Evolutionary conservation across 73 alveolate genomes (phyloP).

Genomic region (Tetrahymena elliotti): DNA sequence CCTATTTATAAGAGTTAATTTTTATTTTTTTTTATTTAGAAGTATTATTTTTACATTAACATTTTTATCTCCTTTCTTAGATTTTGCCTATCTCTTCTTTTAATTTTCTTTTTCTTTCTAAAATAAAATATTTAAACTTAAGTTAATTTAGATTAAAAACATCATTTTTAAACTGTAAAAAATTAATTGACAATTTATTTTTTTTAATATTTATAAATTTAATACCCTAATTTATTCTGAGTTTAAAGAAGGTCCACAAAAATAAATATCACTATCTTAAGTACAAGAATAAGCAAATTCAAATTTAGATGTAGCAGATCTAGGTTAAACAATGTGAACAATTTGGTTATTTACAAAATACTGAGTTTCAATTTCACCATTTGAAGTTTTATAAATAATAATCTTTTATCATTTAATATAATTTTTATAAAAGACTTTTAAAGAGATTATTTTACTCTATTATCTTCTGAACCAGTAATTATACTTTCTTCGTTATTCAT

Average conservation of each 20-base stretch:
- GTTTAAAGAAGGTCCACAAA: neutral
- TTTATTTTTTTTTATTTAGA: neutral
- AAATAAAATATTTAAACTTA: neutral
- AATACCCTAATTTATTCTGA: neutral
- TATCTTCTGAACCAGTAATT: neutral
- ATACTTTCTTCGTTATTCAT: neutral
- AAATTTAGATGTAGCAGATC: neutral
- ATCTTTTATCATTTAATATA: neutral
- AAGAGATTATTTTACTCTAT: too few relatives aligned
- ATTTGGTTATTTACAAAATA: neutral
- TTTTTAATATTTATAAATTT: too few relatives aligned
- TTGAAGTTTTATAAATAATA: neutral
- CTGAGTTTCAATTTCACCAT: neutral
- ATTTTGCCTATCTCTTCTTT: neutral
- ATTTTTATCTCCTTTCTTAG: neutral
- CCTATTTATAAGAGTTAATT: neutral
- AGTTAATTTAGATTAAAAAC: neutral
- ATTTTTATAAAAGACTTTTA: too few relatives aligned
- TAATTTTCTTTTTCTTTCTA: neutral
- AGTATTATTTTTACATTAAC: neutral
- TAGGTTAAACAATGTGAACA: neutral
- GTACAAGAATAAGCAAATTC: neutral
- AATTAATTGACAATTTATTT: too few relatives aligned
- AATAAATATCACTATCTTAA: neutral
- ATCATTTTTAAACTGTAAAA: too few relatives aligned